Conservation (phyloP, 2,329 filamentous ascomycete genomes). For the Alternaria hordeiaustralica region DNA sequence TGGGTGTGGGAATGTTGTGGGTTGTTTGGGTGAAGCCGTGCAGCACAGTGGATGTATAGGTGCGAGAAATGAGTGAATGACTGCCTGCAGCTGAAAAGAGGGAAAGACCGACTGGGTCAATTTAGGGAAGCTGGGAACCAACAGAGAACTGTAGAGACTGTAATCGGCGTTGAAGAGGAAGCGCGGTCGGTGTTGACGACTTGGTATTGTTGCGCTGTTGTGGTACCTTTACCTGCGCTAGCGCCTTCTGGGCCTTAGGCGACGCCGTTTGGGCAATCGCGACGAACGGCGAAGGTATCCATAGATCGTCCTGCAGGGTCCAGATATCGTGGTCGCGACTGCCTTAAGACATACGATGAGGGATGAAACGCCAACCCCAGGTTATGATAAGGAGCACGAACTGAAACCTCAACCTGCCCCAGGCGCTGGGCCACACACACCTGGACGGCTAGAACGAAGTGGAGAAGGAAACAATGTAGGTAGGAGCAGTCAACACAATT, state of each 20-base stretch:
- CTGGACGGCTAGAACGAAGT: neutral
- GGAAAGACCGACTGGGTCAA: constrained; percentile 25
- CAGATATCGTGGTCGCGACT: constrained; percentile 6
- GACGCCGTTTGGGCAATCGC: constrained; percentile 18
- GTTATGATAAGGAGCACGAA: constrained; percentile 21
- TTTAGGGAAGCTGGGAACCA: constrained; percentile 18
- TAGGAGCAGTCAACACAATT: neutral
- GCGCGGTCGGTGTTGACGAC: constrained; percentile 18
- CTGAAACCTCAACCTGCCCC: constrained; percentile 30
- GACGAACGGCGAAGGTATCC: constrained; percentile 5
- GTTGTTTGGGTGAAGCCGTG: neutral
- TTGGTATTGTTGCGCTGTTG: constrained; percentile 20
- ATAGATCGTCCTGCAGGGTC: constrained; percentile 10
- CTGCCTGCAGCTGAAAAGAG: constrained; percentile 33
- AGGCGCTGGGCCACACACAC: constrained; percentile 12
- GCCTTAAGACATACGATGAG: constrained; percentile 20
- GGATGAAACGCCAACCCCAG: constrained; percentile 24
- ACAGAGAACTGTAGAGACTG: constrained; percentile 29
- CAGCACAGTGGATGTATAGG: constrained; percentile 9
- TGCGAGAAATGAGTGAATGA: constrained; percentile 30
- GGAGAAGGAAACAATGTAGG: neutral
- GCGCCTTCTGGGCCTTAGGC: constrained; percentile 19
- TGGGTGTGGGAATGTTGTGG: constrained; percentile 12
- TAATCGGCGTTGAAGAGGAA: constrained; percentile 15
- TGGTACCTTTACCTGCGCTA: constrained; percentile 13